Evolutionary conservation across 441 rosid species (phyloP).

Genomic region (Geranium incanum): DNA sequence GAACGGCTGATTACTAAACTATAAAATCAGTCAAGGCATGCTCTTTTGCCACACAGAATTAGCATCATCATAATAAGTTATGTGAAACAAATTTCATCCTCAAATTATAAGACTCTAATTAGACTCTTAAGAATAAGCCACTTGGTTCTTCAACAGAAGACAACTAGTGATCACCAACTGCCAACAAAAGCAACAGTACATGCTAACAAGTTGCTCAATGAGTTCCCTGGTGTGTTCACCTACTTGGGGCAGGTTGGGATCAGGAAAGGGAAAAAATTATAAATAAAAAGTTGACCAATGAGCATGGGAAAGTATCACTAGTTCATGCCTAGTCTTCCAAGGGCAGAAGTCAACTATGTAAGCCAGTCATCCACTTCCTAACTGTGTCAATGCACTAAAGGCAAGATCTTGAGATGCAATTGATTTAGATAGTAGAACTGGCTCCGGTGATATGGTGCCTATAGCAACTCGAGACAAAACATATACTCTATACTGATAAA

Average conservation of each 20-base stretch:
- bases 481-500: neutral
- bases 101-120: neutral
- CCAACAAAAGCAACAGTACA: neutral
- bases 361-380: neutral
- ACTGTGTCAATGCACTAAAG: neutral
- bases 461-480: neutral
- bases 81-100: neutral
- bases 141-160: neutral
- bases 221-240: neutral
- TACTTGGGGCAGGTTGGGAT: neutral
- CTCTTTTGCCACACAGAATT: neutral
- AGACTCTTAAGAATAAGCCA: neutral
- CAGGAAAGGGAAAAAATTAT: neutral
- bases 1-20: neutral
- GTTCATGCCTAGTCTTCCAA: neutral
- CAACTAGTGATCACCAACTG: neutral
- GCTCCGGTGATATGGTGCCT: neutral
- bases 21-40: neutral
- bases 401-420: neutral
- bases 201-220: neutral
- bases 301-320: neutral
- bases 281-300: neutral
- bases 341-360: neutral
- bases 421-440: neutral
- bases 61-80: neutral